These are phyloP conservation scores for Phylloporus sp. DNA, from an alignment of 768 basidiomycete species.

Conservation along the genomic window DNA sequence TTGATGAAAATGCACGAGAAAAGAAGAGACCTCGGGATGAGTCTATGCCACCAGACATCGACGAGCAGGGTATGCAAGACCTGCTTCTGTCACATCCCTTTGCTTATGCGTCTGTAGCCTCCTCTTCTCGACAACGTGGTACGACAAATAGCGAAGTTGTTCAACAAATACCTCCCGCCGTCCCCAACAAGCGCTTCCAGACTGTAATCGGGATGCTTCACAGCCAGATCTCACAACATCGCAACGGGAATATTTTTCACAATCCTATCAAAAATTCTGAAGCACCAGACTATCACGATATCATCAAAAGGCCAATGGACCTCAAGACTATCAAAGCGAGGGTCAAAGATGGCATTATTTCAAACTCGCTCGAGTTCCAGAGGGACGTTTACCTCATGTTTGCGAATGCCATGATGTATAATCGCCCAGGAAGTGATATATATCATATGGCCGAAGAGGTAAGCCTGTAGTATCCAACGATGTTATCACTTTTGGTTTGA, in stretches of 20 bases:
- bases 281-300: constrained; percentile 88
- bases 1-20: constrained; percentile 23
- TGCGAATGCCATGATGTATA: constrained; percentile 97
- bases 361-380: constrained; percentile 82
- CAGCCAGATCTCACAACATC: constrained; percentile 77
- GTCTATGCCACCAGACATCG: constrained; percentile 20
- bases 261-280: constrained; percentile 86
- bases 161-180: constrained; percentile 19
- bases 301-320: constrained; percentile 94
- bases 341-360: constrained; percentile 79
- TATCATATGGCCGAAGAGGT: constrained; percentile 90
- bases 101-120: constrained; percentile 9
- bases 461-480: constrained; percentile 26
- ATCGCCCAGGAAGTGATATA: constrained; percentile 81
- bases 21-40: constrained; percentile 29
- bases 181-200: constrained; percentile 69
- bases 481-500: constrained; percentile 1
- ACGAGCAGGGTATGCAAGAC: constrained; percentile 42
- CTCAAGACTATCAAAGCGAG: constrained; percentile 87
- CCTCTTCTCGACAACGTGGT: constrained; percentile 18
- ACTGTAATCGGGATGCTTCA: constrained; percentile 78
- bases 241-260: constrained; percentile 87
- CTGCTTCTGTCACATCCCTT: no score
- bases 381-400: constrained; percentile 92
- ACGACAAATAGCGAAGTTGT: constrained; percentile 15